A percentile compares a stretch with the other conserved stretches of the same genome.
Evolutionary conservation across 1,284 basidiomycete species (phyloP).

Genomic region (Inonotus obliquus): DNA sequence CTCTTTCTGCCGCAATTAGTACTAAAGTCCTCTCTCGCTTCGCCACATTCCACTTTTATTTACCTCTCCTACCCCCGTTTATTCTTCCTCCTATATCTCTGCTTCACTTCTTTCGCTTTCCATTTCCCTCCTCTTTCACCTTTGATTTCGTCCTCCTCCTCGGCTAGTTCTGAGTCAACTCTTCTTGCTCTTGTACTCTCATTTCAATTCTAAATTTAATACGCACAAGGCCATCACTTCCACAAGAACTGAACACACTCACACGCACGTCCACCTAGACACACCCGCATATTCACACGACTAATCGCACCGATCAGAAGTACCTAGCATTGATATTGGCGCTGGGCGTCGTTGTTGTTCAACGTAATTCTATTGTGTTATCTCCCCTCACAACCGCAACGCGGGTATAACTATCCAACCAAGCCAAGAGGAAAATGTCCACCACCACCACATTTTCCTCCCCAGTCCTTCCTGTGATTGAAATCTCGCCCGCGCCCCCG

Average conservation of each 20-base stretch:
- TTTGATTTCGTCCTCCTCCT: neutral
- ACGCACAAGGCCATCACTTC: neutral
- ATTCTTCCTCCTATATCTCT: conserved; percentile 19
- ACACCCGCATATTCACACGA: neutral
- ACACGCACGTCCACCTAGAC: neutral
- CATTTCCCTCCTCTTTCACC: conserved; percentile 7
- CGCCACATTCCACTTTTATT: neutral
- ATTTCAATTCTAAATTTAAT: conserved; percentile 14
- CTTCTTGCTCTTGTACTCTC: conserved; percentile 22
- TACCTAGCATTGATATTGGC: conserved; percentile 27
- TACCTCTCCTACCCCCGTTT: neutral
- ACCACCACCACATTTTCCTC: conserved; percentile 21
- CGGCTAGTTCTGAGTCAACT: neutral
- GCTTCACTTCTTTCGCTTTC: conserved; percentile 21
- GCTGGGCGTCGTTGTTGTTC: conserved; percentile 39
- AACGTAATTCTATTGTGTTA: conserved; percentile 14
- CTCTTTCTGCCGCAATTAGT: neutral
- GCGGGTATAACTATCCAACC: conserved; percentile 10
- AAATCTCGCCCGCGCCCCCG: conserved; percentile 60
- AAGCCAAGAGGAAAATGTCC: conserved; percentile 36
- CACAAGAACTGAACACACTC: neutral
- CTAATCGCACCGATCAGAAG: conserved; percentile 11
- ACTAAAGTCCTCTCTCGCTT: conserved; percentile 6
- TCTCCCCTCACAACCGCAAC: conserved; percentile 12
- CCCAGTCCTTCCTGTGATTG: conserved; percentile 56